Conservation (phyloP, 352 stramenopile genomes). For the Blastocystis sp. region DNA sequence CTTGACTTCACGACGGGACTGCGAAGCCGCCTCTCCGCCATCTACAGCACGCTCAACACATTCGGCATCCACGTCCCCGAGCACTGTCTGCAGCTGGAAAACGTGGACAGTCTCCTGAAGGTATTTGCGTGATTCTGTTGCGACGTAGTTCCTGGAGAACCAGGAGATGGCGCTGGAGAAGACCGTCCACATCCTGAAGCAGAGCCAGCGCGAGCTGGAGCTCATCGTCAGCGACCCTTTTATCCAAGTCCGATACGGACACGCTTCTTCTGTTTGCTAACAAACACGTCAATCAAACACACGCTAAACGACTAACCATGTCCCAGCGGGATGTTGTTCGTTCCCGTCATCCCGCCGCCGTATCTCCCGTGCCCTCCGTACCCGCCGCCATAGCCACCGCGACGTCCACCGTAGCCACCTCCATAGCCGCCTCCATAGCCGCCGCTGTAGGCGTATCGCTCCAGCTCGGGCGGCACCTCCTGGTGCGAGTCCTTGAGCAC, state of each 20-base stretch:
- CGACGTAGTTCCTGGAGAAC: constrained; percentile 18
- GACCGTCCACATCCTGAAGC: constrained; percentile 23
- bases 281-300: background rate
- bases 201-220: constrained; percentile 11
- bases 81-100: background rate
- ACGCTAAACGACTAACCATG: no score
- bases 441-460: constrained; percentile 64
- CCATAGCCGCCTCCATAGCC: constrained; percentile 65
- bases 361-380: no score
- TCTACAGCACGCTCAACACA: constrained; percentile 29
- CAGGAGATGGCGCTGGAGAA: constrained; percentile 28
- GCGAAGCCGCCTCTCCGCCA: background rate
- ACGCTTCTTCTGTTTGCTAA: background rate
- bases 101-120: constrained; percentile 6
- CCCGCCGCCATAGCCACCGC: no score
- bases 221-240: constrained; percentile 29
- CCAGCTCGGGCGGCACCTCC: constrained; percentile 73
- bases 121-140: background rate
- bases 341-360: constrained; percentile 52
- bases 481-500: constrained; percentile 77
- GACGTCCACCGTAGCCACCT: constrained; percentile 63
- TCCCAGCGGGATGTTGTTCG: constrained; percentile 28
- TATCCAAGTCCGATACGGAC: background rate
- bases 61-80: background rate
- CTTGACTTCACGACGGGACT: constrained; percentile 9